These are phyloP conservation scores for Phytophthora pisi DNA, from an alignment of 352 stramenopile genomes.

Conservation along the genomic window DNA sequence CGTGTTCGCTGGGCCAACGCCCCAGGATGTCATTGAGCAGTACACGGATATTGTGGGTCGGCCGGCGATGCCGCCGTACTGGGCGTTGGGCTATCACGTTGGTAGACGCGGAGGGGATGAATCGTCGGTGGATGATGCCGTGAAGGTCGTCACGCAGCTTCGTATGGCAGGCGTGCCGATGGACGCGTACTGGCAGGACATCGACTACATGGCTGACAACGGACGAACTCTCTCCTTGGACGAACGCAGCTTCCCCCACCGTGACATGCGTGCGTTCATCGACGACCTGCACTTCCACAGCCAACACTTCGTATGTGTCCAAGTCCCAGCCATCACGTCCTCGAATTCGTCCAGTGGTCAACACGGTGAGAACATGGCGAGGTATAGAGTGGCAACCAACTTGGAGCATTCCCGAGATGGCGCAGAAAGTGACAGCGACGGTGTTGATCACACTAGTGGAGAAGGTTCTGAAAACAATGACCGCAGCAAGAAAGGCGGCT, in stretches of 20 bases:
- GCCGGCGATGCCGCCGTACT: conserved; percentile 82
- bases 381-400: conserved; percentile 9
- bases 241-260: conserved; percentile 48
- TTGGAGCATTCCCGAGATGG: neutral
- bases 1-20: conserved; percentile 69
- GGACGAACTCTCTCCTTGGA: conserved; percentile 67
- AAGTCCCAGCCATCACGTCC: conserved; percentile 65
- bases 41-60: conserved; percentile 81
- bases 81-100: conserved; percentile 86
- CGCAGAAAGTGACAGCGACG: neutral
- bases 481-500: neutral
- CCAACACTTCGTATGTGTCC: conserved; percentile 77
- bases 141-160: conserved; percentile 37
- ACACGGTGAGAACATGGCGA: conserved; percentile 4
- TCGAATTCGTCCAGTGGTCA: conserved; percentile 20
- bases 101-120: conserved; percentile 42
- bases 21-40: conserved; percentile 63
- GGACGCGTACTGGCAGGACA: conserved; percentile 83
- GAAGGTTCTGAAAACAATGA: neutral
- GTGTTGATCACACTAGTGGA: neutral
- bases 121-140: conserved; percentile 27
- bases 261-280: conserved; percentile 59
- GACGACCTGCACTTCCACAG: conserved; percentile 83
- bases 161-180: conserved; percentile 61
- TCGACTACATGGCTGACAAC: conserved; percentile 52